phyloP scores from a whole-genome alignment of 1,139 yeast species.

The Taphrina deformans region DNA sequence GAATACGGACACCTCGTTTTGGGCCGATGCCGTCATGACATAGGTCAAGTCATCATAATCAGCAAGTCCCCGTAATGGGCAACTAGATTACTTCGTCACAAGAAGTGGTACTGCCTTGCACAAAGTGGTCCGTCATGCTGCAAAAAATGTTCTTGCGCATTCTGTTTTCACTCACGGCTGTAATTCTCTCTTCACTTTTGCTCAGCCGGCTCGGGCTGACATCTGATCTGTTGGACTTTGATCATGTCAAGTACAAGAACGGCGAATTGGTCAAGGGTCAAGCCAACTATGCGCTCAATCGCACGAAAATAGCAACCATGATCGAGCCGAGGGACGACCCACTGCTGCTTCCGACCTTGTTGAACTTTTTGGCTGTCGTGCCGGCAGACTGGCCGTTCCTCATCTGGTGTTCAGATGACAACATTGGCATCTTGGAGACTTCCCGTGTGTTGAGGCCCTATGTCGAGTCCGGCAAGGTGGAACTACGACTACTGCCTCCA shows the following conservation, averaged over 20 bases:
- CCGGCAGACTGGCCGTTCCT: constrained; percentile 27
- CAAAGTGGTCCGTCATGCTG: too few species aligned
- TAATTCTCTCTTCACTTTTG: neutral
- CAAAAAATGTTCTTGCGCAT: too few species aligned
- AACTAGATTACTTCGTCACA: too few species aligned
- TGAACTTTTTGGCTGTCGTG: constrained; percentile 15
- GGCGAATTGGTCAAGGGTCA: neutral
- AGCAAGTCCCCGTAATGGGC: too few species aligned
- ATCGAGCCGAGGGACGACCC: constrained; percentile 19
- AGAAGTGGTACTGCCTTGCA: too few species aligned
- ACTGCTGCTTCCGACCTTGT: neutral
- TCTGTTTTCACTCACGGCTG: neutral
- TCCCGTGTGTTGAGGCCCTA: constrained; percentile 1
- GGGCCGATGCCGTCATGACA: too few species aligned
- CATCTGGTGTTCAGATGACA: constrained; percentile 21
- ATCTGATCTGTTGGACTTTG: neutral
- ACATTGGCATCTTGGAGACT: neutral
- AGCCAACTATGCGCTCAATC: neutral
- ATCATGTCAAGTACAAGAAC: neutral
- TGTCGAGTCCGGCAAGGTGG: constrained; percentile 10
- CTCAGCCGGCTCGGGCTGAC: neutral
- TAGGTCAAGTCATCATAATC: too few species aligned
- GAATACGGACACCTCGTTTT: too few species aligned
- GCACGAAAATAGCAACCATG: constrained; percentile 28
- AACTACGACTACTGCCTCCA: constrained; percentile 14